A percentile compares a stretch with the other conserved stretches of the same genome.
phyloP scores from a whole-genome alignment of 1,139 yeast genomes.

The Debaryomyces psychrophilus region DNA sequence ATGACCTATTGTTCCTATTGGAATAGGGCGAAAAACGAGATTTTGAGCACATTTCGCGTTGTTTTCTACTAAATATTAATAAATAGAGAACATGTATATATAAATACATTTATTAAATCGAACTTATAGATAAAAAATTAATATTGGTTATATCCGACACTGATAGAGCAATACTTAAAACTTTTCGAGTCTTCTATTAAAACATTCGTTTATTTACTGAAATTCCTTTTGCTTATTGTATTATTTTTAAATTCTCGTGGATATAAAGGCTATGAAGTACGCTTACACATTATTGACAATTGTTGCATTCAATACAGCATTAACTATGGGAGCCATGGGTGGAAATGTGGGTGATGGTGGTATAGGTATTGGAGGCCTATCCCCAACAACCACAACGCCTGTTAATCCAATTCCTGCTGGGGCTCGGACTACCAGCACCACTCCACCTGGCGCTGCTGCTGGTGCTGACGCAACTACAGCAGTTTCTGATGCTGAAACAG shows the following conservation, averaged over 20 bases:
- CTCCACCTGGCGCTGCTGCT: constrained; percentile 18
- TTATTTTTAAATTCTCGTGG: too few species aligned
- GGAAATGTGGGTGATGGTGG: constrained; percentile 1
- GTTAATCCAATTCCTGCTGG: constrained; percentile 4
- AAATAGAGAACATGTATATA: neutral
- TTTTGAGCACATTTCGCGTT: constrained; percentile 9
- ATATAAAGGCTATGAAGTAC: constrained; percentile 7
- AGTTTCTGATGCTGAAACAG: constrained; percentile 12
- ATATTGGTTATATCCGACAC: neutral
- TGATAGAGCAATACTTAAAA: neutral
- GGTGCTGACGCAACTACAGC: constrained; percentile 15
- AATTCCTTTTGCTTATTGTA: too few species aligned
- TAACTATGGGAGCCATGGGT: constrained; percentile 3
- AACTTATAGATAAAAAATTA: neutral
- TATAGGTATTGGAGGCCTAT: neutral
- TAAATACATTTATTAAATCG: neutral
- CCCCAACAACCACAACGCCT: constrained; percentile 6
- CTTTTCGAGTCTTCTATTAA: neutral
- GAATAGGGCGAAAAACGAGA: neutral
- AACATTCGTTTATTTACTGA: neutral
- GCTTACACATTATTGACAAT: constrained; percentile 8
- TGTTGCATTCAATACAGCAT: constrained; percentile 6
- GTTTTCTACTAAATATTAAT: neutral
- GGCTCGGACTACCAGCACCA: constrained; percentile 14
- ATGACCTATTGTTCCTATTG: neutral